Percentiles rank a stretch among this genome's conserved stretches.
These are phyloP conservation scores for Trapa bicornis DNA, from an alignment of 345 rosid species.

Conservation along the genomic window DNA sequence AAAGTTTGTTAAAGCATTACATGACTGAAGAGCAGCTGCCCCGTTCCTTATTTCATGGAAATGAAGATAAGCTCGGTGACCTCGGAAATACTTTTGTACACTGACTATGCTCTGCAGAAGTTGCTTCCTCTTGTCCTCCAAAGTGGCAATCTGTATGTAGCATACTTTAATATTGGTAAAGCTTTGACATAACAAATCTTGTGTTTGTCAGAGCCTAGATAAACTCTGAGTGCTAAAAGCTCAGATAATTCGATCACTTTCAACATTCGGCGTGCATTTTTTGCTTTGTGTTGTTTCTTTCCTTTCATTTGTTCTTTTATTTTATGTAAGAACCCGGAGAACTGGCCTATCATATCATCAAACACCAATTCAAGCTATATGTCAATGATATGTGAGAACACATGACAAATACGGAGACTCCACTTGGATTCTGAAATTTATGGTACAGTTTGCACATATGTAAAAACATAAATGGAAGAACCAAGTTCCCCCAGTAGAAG, in stretches of 20 bases:
- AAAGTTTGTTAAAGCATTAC: slow-evolving; percentile 21
- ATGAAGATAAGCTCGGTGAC: slow-evolving; percentile 36
- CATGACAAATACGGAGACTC: background rate
- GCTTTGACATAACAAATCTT: background rate
- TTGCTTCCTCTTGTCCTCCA: slow-evolving; percentile 63
- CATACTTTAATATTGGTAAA: background rate
- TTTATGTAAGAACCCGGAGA: background rate
- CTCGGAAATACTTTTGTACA: slow-evolving; percentile 63
- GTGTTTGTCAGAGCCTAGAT: background rate
- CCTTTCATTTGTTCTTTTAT: background rate
- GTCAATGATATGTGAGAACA: background rate
- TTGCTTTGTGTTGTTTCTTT: background rate
- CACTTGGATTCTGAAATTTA: background rate
- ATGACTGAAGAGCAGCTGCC: slow-evolving; percentile 55
- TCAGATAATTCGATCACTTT: background rate
- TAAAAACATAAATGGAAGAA: no score
- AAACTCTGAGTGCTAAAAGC: no score
- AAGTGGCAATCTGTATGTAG: slow-evolving; percentile 37
- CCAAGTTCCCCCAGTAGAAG: no score
- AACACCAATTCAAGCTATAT: background rate
- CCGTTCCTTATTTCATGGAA: slow-evolving; percentile 43
- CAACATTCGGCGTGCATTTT: background rate
- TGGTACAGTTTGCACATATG: no score
- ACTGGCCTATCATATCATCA: background rate
- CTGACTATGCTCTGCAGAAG: slow-evolving; percentile 44